Conservation (phyloP, 2,329 filamentous ascomycete species). For the Neonectria magnoliae region DNA sequence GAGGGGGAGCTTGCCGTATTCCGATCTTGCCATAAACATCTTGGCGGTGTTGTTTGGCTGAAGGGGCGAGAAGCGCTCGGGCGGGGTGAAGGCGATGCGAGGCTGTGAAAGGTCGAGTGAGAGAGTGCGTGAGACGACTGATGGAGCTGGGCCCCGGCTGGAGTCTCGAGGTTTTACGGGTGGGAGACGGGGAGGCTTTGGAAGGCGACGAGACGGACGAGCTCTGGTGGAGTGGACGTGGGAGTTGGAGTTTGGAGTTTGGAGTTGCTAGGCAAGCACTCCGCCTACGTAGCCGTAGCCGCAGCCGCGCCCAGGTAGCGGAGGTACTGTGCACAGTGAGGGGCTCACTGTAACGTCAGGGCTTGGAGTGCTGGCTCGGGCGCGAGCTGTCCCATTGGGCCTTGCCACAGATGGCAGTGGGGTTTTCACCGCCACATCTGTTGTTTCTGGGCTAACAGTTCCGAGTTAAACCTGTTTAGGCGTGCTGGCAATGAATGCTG, state of each 20-base stretch:
- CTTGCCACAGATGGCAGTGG: neutral
- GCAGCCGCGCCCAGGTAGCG: constrained; percentile 33
- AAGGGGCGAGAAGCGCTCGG: constrained; percentile 12
- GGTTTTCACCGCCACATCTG: constrained; percentile 21
- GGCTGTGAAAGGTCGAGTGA: constrained; percentile 1
- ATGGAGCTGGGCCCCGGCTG: constrained; percentile 5
- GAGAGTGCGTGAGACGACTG: neutral
- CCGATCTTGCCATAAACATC: constrained; percentile 99
- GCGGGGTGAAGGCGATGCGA: constrained; percentile 6
- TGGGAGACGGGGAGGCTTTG: constrained; percentile 35
- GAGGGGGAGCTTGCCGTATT: constrained; percentile 83
- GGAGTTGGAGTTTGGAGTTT: constrained; percentile 32
- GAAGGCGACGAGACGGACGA: constrained; percentile 20
- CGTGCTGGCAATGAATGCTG: neutral
- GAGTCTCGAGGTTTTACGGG: constrained; percentile 5
- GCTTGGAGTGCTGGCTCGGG: neutral
- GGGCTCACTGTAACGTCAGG: constrained; percentile 2
- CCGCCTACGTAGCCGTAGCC: constrained; percentile 53
- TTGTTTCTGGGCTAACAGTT: neutral
- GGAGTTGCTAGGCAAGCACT: constrained; percentile 50
- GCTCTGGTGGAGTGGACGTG: constrained; percentile 36
- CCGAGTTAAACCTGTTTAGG: constrained; percentile 12
- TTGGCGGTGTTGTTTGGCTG: constrained; percentile 57
- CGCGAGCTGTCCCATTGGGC: neutral
- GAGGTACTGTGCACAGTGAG: neutral